Conservation (phyloP, 2,329 filamentous ascomycete species). For the Paramyrothecium sp. region DNA sequence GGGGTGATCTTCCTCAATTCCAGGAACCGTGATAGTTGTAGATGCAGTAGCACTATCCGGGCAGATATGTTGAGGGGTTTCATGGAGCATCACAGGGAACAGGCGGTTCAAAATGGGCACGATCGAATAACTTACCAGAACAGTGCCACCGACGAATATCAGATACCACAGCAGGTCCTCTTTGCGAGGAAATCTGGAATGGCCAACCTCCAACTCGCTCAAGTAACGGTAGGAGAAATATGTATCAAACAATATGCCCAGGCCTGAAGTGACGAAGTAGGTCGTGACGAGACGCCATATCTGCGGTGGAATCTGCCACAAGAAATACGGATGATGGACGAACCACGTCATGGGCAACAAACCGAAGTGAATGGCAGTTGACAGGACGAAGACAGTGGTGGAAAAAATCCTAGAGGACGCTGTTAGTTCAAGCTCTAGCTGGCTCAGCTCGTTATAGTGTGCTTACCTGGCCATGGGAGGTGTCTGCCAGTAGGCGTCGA, state of each 20-base stretch:
- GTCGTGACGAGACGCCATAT: conserved; percentile 41
- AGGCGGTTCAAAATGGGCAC: conserved; percentile 15
- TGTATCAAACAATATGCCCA: conserved; percentile 66
- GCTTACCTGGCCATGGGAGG: conserved; percentile 42
- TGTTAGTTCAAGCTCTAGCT: conserved; percentile 6
- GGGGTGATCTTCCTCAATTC: conserved; percentile 79
- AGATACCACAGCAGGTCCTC: conserved; percentile 83
- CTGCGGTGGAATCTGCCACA: conserved; percentile 51
- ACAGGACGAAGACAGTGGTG: conserved; percentile 59
- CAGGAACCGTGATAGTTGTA: conserved; percentile 81
- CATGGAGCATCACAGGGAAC: conserved; percentile 9
- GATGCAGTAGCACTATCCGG: conserved; percentile 65
- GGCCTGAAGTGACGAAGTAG: conserved; percentile 37
- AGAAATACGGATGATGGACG: conserved; percentile 47
- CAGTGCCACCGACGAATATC: conserved; percentile 67
- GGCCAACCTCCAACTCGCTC: conserved; percentile 69
- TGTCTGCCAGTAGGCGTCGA: conserved; percentile 36
- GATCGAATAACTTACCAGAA: conserved; percentile 64
- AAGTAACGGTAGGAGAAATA: conserved; percentile 77
- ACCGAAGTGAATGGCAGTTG: conserved; percentile 55
- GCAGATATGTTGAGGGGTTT: conserved; percentile 66
- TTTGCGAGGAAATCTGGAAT: conserved; percentile 68
- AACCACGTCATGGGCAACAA: conserved; percentile 50
- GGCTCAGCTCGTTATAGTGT: neutral
- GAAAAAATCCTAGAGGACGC: conserved; percentile 60